Conservation (phyloP, 108 stramenopile species). For the Skeletonema costatum region DNA sequence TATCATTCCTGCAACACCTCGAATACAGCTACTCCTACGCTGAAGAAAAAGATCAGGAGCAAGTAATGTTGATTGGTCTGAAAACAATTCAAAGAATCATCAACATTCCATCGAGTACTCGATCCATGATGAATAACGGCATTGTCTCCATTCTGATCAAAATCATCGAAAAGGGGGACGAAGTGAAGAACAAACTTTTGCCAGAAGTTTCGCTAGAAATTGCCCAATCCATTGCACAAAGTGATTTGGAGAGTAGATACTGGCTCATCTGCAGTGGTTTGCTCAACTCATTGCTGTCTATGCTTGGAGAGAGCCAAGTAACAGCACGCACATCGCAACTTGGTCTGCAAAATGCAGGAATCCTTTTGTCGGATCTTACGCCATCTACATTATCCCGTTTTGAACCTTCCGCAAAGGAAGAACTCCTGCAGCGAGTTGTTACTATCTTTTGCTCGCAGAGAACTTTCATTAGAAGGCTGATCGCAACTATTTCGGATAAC, state of each 20-base stretch:
- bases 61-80: conserved; percentile 54
- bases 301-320: conserved; percentile 9
- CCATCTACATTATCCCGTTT: not conserved
- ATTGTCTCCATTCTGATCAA: conserved; percentile 44
- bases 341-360: conserved; percentile 60
- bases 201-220: conserved; percentile 57
- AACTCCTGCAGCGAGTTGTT: conserved; percentile 25
- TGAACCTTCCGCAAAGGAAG: conserved; percentile 3
- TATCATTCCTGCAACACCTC: conserved; percentile 45
- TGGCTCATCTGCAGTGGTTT: conserved; percentile 15
- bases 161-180: conserved; percentile 10
- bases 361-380: conserved; percentile 41
- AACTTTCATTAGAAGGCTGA: conserved; percentile 48
- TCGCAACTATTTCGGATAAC: conserved; percentile 42
- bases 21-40: not conserved
- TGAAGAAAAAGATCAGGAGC: conserved; percentile 8
- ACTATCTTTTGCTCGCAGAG: conserved; percentile 49
- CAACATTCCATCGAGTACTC: conserved; percentile 68
- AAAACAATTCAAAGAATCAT: conserved; percentile 62
- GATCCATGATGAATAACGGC: conserved; percentile 59
- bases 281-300: conserved; percentile 4
- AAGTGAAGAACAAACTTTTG: not conserved
- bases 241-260: not conserved
- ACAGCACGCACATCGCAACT: not conserved
- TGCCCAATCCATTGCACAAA: conserved; percentile 46